Percentiles rank a stretch among this genome's conserved stretches.
Evolutionary conservation across 345 rosid species (phyloP).

Genomic region (Zanthoxylum bungeanum): DNA sequence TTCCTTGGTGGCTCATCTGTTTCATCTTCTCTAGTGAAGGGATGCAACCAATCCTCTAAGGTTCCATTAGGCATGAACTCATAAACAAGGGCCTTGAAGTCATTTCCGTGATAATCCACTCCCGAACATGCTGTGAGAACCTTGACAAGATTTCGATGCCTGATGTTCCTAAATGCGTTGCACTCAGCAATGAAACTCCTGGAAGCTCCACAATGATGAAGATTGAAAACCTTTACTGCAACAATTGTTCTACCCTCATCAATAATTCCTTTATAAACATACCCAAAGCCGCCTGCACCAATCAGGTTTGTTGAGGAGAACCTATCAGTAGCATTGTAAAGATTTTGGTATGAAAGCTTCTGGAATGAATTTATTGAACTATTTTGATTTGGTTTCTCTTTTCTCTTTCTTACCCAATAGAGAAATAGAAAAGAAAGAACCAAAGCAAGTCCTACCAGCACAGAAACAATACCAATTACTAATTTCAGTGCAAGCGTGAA

Average conservation of each 20-base stretch:
- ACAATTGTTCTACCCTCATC: neutral
- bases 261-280: neutral
- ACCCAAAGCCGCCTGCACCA: neutral
- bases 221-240: neutral
- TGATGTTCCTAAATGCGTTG: neutral
- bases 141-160: neutral
- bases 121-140: neutral
- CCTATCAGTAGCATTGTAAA: too few relatives aligned
- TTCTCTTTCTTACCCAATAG: neutral
- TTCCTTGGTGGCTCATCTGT: neutral
- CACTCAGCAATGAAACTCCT: neutral
- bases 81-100: neutral
- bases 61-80: neutral
- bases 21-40: neutral
- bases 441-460: neutral
- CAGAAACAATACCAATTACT: too few relatives aligned
- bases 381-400: neutral
- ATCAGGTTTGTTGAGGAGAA: neutral
- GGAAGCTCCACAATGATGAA: neutral
- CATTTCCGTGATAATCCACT: neutral
- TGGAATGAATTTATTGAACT: neutral
- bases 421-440: neutral
- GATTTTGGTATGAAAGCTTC: neutral
- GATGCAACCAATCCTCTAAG: neutral
- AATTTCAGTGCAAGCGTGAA: neutral